Percentiles rank a stretch among this genome's conserved stretches.
phyloP scores from a whole-genome alignment of 768 basidiomycete species.

The Scleroderma bovista region DNA sequence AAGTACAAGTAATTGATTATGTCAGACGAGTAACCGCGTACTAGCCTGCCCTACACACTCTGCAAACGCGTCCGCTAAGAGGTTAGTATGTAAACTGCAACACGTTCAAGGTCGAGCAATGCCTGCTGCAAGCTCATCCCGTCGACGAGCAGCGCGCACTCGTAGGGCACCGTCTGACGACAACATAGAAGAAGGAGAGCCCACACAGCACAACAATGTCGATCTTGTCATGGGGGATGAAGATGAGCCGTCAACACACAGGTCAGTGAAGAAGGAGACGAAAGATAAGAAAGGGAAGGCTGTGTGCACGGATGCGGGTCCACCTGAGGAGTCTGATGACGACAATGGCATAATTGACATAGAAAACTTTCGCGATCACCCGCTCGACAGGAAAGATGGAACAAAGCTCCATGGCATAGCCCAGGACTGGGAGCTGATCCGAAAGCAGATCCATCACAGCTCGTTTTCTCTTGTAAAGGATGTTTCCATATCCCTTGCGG shows the following conservation, averaged over 20 bases:
- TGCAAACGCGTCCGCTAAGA: background rate
- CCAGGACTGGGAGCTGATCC: constrained; percentile 57
- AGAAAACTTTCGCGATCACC: constrained; percentile 59
- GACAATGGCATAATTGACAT: constrained; percentile 56
- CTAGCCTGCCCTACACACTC: constrained; percentile 24
- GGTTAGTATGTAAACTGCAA: background rate
- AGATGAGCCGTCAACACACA: constrained; percentile 34
- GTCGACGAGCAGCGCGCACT: constrained; percentile 28
- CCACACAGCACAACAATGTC: constrained; percentile 34
- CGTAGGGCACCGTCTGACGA: constrained; percentile 51
- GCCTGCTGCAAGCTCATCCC: constrained; percentile 33
- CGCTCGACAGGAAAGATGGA: constrained; percentile 50
- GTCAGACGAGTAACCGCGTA: constrained; percentile 17
- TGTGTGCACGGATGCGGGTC: constrained; percentile 17
- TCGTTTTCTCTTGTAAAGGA: constrained; percentile 44
- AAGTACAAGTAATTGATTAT: constrained; percentile 2
- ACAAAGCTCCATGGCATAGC: constrained; percentile 51
- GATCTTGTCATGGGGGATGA: constrained; percentile 38
- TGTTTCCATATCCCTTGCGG: constrained; percentile 56
- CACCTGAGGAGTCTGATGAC: constrained; percentile 30
- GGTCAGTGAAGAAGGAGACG: constrained; percentile 28
- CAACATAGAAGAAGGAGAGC: constrained; percentile 48
- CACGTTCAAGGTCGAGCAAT: constrained; percentile 14
- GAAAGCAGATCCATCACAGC: constrained; percentile 39
- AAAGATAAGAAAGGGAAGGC: constrained; percentile 20